phyloP scores from a whole-genome alignment of 306 rosid species.

The Trichosanthes truncata region DNA sequence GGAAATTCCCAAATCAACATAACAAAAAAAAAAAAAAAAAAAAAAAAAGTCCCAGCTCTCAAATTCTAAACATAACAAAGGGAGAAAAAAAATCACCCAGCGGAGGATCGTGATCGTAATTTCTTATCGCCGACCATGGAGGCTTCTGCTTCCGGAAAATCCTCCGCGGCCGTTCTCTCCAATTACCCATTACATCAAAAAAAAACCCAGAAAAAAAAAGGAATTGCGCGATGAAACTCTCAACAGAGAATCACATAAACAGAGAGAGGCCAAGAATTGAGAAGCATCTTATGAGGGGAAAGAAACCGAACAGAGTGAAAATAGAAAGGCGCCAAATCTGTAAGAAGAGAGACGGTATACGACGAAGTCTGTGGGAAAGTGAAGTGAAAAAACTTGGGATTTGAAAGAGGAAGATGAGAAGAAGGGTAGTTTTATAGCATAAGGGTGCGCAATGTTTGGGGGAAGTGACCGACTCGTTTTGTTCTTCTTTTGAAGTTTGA shows the following conservation, averaged over 20 bases:
- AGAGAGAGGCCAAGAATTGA: neutral
- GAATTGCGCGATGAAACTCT: neutral
- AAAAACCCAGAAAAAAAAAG: neutral
- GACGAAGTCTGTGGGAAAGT: neutral
- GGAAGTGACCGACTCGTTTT: neutral
- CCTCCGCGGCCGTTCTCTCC: constrained; percentile 54
- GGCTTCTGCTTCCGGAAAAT: constrained; percentile 35
- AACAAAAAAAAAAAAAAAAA: neutral
- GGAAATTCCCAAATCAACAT: neutral
- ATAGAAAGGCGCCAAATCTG: neutral
- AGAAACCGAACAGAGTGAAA: neutral
- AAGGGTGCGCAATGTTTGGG: neutral
- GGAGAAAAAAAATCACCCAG: constrained; percentile 29
- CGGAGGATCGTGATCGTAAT: constrained; percentile 37
- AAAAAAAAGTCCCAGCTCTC: neutral
- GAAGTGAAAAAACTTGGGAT: neutral
- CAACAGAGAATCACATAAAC: neutral
- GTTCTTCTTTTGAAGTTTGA: neutral
- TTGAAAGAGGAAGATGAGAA: neutral
- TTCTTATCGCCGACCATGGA: constrained; percentile 19
- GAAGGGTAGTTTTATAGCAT: no score
- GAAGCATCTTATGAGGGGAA: neutral
- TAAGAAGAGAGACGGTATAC: neutral
- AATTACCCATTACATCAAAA: constrained; percentile 51
- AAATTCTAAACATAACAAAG: neutral